Conservation (phyloP, 129 eudicot genomes). For the Logfia minima region DNA sequence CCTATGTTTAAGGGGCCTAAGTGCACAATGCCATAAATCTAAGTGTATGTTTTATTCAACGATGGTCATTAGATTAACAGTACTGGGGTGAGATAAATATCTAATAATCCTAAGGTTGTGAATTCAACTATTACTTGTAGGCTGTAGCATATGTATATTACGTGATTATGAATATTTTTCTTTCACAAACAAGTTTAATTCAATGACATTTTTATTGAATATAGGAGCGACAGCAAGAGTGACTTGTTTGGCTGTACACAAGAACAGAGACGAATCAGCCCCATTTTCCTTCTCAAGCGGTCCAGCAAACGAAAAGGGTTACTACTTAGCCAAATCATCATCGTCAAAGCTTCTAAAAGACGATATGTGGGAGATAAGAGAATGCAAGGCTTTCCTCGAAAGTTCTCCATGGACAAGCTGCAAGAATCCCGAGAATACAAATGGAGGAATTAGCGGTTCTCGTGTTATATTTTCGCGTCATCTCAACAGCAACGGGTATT, state of each 20-base stretch:
- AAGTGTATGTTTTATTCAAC: background rate
- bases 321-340: constrained; percentile 46
- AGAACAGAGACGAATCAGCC: constrained; percentile 51
- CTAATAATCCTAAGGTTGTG: too few species aligned
- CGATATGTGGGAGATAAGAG: constrained; percentile 37
- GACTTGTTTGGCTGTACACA: constrained; percentile 49
- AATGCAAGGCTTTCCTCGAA: constrained; percentile 57
- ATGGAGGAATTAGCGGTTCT: constrained; percentile 45
- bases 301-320: constrained; percentile 52
- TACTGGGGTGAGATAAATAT: background rate
- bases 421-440: constrained; percentile 38
- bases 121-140: too few species aligned
- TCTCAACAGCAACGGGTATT: constrained; percentile 29
- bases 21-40: background rate
- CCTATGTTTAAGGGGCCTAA: background rate
- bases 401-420: constrained; percentile 38
- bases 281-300: constrained; percentile 51
- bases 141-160: too few species aligned
- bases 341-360: constrained; percentile 27
- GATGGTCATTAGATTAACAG: too few species aligned
- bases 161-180: too few species aligned
- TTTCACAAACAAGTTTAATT: too few species aligned
- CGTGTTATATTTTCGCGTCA: constrained; percentile 37
- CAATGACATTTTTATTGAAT: background rate
- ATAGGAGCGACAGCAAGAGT: constrained; percentile 49